Conservation (phyloP, 805 yeast species). For the Yueomyces sp. region DNA sequence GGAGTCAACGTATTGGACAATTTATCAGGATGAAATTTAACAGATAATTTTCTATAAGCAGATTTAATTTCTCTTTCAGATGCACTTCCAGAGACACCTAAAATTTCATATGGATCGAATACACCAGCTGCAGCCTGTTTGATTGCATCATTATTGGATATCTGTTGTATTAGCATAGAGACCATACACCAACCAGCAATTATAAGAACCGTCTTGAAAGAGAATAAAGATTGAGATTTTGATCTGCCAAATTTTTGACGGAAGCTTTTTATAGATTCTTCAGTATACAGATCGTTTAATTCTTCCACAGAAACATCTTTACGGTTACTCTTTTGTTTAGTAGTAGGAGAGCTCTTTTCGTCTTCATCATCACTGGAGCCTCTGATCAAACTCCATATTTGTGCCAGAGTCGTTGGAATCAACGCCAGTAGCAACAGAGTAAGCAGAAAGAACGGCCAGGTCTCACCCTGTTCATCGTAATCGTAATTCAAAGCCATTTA, state of each 20-base stretch:
- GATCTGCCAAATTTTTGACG: constrained; percentile 9
- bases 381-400: constrained; percentile 16
- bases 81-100: constrained; percentile 59
- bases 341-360: background rate
- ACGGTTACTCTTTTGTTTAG: background rate
- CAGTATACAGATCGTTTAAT: constrained; percentile 12
- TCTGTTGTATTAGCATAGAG: constrained; percentile 26
- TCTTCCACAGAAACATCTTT: constrained; percentile 3
- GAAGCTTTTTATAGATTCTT: constrained; percentile 11
- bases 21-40: constrained; percentile 91
- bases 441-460: constrained; percentile 84
- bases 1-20: constrained; percentile 47
- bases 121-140: constrained; percentile 27
- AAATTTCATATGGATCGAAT: constrained; percentile 86
- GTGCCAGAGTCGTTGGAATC: constrained; percentile 44
- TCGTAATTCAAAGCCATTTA: constrained; percentile 24
- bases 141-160: constrained; percentile 32
- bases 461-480: constrained; percentile 80
- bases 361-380: constrained; percentile 6
- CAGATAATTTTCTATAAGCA: constrained; percentile 73
- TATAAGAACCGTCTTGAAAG: constrained; percentile 13
- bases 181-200: constrained; percentile 51
- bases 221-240: constrained; percentile 10
- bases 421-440: constrained; percentile 57
- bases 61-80: constrained; percentile 66